These are phyloP conservation scores for Kwoniella europaea DNA, from an alignment of 768 basidiomycete genomes.

Conservation along the genomic window DNA sequence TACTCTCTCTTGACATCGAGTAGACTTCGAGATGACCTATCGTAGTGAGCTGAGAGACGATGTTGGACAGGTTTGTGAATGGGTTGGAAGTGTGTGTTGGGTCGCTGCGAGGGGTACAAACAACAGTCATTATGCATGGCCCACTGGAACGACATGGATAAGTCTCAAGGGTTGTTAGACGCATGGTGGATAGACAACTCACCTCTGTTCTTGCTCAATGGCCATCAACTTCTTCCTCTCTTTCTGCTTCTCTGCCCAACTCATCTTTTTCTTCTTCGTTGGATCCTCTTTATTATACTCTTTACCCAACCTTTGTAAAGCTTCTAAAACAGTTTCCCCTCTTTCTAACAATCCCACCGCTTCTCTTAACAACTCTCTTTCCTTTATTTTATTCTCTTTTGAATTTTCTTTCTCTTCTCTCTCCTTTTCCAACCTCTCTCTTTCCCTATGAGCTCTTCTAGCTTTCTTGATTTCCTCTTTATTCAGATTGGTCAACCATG, in stretches of 20 bases:
- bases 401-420: conserved; percentile 77
- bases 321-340: conserved; percentile 88
- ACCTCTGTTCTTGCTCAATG: conserved; percentile 31
- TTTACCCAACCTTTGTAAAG: conserved; percentile 79
- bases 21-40: conserved; percentile 59
- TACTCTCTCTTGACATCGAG: conserved; percentile 56
- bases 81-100: conserved; percentile 46
- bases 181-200: conserved; percentile 19
- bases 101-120: conserved; percentile 15
- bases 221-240: conserved; percentile 54
- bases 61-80: conserved; percentile 56
- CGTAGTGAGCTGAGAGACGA: conserved; percentile 53
- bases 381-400: conserved; percentile 39
- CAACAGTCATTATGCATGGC: neutral
- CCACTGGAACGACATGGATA: no score
- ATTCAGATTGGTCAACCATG: conserved; percentile 88
- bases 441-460: conserved; percentile 71
- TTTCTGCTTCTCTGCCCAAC: conserved; percentile 60
- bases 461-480: conserved; percentile 86
- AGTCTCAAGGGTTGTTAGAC: no score
- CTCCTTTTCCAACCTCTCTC: conserved; percentile 70
- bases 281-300: conserved; percentile 47
- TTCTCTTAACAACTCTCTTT: conserved; percentile 53
- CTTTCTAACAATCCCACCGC: conserved; percentile 78
- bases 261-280: conserved; percentile 45